These are phyloP conservation scores for Tetrapyrgos nigripes DNA, from an alignment of 1,284 basidiomycete species.

Conservation along the genomic window DNA sequence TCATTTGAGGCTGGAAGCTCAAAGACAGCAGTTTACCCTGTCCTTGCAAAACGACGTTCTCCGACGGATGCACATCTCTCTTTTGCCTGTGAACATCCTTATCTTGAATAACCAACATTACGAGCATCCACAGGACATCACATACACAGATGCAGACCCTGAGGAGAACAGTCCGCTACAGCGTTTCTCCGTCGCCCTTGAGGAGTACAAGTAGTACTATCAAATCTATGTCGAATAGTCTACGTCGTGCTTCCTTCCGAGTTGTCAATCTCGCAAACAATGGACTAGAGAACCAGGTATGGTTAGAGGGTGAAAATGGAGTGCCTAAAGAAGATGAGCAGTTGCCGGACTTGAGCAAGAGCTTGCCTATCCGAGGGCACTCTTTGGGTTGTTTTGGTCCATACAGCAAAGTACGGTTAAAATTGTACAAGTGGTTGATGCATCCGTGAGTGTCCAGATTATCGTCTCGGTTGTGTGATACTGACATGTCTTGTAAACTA, in stretches of 20 bases:
- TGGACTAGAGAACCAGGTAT: constrained; percentile 65
- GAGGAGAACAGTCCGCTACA: constrained; percentile 60
- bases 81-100: constrained; percentile 1
- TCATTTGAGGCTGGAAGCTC: constrained; percentile 23
- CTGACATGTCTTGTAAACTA: constrained; percentile 39
- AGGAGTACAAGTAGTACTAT: constrained; percentile 64
- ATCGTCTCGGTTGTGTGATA: constrained; percentile 5
- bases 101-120: constrained; percentile 15
- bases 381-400: constrained; percentile 81
- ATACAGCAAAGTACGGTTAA: constrained; percentile 64
- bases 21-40: constrained; percentile 26
- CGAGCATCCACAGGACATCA: constrained; percentile 29
- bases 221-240: constrained; percentile 60
- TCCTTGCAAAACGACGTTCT: constrained; percentile 48
- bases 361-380: constrained; percentile 73
- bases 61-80: constrained; percentile 22
- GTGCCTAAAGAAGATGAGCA: constrained; percentile 37
- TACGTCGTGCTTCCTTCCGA: constrained; percentile 78
- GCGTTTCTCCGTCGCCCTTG: constrained; percentile 56
- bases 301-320: constrained; percentile 56
- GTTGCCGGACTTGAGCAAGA: constrained; percentile 51
- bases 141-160: constrained; percentile 40
- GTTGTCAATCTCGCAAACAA: constrained; percentile 83
- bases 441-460: constrained; percentile 57
- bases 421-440: constrained; percentile 72